Conservation (phyloP, 805 yeast genomes). For the Sungouiella blattae region DNA sequence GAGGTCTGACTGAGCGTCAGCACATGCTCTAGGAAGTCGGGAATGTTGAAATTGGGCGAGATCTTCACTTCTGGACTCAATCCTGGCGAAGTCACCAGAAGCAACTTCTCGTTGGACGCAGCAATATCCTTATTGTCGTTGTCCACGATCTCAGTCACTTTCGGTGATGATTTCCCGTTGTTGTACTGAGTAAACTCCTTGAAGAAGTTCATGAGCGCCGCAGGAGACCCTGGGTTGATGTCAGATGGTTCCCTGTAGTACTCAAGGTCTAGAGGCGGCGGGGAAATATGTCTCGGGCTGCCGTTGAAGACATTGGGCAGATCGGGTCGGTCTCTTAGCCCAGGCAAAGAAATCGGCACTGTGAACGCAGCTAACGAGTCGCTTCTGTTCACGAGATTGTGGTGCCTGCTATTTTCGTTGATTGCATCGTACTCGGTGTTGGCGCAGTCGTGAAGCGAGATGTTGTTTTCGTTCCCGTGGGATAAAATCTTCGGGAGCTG, state of each 20-base stretch:
- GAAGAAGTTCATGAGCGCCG: slow-evolving; percentile 23
- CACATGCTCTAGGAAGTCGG: slow-evolving; percentile 12
- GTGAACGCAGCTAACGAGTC: background rate
- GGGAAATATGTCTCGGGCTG: background rate
- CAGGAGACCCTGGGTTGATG: slow-evolving; percentile 14
- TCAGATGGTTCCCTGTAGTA: background rate
- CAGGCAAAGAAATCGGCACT: background rate
- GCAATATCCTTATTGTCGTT: background rate
- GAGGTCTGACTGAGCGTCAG: slow-evolving; percentile 7
- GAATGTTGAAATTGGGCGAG: slow-evolving; percentile 9
- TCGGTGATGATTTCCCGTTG: background rate
- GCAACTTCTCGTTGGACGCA: background rate
- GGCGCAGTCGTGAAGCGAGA: background rate
- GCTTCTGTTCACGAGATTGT: background rate
- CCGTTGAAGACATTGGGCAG: background rate
- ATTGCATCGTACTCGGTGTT: background rate
- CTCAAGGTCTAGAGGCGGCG: slow-evolving; percentile 2
- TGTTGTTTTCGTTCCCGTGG: background rate
- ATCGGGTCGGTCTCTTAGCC: background rate
- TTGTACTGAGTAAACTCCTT: slow-evolving; percentile 19
- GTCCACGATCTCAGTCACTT: background rate
- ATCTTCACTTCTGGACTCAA: background rate
- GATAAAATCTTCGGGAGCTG: no score
- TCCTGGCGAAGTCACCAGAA: background rate
- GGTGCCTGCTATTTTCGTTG: background rate